Conservation (phyloP, 106 monocot genomes). For the Platanthera zijinensis region DNA sequence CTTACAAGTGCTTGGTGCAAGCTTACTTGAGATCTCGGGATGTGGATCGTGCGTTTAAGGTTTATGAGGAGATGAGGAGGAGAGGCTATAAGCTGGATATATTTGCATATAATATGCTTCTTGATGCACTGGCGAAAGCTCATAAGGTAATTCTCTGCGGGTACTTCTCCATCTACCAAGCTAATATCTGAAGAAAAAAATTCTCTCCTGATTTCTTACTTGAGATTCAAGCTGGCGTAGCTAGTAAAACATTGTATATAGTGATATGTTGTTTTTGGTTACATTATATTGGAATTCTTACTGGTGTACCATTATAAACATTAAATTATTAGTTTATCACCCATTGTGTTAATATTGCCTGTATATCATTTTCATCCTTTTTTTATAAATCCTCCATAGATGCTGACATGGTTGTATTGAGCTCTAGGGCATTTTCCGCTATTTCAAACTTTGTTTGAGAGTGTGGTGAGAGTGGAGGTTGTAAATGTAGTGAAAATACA, state of each 20-base stretch:
- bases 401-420: too few species aligned
- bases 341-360: neutral
- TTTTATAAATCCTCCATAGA: too few species aligned
- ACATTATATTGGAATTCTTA: neutral
- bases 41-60: slow-evolving; percentile 42
- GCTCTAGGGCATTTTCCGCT: too few species aligned
- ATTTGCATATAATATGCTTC: slow-evolving; percentile 92
- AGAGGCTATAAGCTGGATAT: slow-evolving; percentile 78
- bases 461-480: too few species aligned
- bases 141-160: slow-evolving; percentile 37
- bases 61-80: slow-evolving; percentile 76
- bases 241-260: neutral
- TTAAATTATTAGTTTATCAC: neutral
- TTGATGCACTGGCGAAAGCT: slow-evolving; percentile 83
- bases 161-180: neutral
- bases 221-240: neutral
- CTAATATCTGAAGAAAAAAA: neutral
- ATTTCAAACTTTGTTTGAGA: too few species aligned
- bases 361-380: neutral
- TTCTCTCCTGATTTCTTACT: neutral
- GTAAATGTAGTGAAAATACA: too few species aligned
- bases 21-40: slow-evolving; percentile 71
- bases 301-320: neutral
- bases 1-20: slow-evolving; percentile 83
- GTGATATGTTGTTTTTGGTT: neutral